Base-by-base conservation (phyloP, 345 rosid species). In the Citrus maxima region DNA sequence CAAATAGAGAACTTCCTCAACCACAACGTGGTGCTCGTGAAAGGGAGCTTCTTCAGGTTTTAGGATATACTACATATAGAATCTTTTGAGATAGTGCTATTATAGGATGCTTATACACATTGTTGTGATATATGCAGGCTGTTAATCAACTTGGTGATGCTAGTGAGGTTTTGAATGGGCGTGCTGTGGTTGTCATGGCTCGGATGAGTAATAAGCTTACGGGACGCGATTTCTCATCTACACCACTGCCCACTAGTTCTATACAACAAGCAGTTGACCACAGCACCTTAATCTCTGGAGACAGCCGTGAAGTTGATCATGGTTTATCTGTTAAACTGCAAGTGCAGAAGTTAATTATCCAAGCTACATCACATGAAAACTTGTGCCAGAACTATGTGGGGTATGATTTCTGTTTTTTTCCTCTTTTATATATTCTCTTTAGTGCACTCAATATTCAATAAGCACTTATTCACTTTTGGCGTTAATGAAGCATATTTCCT, bases 141-240 rank as follows among this genome's bases (percentile, higher is more conserved):
- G 97, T 94, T 82, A 89, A 90, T 86, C 97, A 90, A 86, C 99
- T 93, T 14, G 98, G 98, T 76, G 98, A 96, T 85, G 99, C 99
- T 55, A 96, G 94, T 30, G 98, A 96, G 86, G 98, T 96, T 73
- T 71, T 96, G 80, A 96, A 96, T 24, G 98, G 91, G 84, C 96
- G 92, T 38, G 98, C 99, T 40, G 98, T 96, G 71, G 87, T 88
- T 74, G 99, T 96, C 71, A 96, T 94, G 99, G 97, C 86, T 58
- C 89, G 98, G 54, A 96, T 96, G 99, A 90, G 95, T 82, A 64
- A 93, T 74, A 96, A 96, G 85, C 92, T 96, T 24, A 96, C 99
- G 5, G 99, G 99, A 70, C 97, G 97, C 0, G 99, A 96, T 79
- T 96, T 96, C 9, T 71, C 92, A 0, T 79, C 87, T 77, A 87